Evolutionary conservation across 768 basidiomycete species (phyloP).

Genomic region (Boletus vermiculosoides): DNA sequence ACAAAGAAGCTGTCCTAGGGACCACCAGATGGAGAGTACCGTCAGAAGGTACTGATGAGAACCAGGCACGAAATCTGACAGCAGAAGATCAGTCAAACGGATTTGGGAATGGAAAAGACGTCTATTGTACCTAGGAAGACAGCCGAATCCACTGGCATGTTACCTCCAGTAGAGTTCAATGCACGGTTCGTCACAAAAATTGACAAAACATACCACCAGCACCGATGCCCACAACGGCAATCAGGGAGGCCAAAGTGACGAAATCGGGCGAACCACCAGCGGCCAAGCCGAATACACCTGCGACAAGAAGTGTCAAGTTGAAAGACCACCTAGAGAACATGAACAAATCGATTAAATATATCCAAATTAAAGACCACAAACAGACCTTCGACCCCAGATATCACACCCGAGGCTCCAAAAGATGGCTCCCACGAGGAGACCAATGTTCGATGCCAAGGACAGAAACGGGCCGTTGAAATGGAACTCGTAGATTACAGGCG

Average conservation of each 20-base stretch:
- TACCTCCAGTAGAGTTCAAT: slow-evolving; percentile 32
- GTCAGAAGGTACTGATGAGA: slow-evolving; percentile 60
- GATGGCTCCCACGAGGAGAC: slow-evolving; percentile 50
- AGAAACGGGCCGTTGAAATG: slow-evolving; percentile 46
- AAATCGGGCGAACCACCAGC: slow-evolving; percentile 49
- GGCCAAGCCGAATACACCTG: slow-evolving; percentile 51
- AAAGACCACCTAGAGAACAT: slow-evolving; percentile 42
- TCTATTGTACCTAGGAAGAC: slow-evolving; percentile 44
- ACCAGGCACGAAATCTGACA: slow-evolving; percentile 48
- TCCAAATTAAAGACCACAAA: background rate
- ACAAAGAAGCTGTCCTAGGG: slow-evolving; percentile 51
- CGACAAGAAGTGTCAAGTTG: slow-evolving; percentile 54
- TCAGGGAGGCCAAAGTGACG: slow-evolving; percentile 45
- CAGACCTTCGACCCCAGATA: slow-evolving; percentile 49
- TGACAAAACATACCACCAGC: slow-evolving; percentile 39
- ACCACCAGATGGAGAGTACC: slow-evolving; percentile 59
- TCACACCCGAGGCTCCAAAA: slow-evolving; percentile 51
- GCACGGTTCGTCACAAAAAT: background rate
- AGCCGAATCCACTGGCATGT: slow-evolving; percentile 54
- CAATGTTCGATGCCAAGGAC: slow-evolving; percentile 51
- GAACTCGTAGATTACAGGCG: slow-evolving; percentile 50
- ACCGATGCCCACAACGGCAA: slow-evolving; percentile 46
- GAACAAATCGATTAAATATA: background rate
- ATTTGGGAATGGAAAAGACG: background rate
- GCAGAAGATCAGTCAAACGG: slow-evolving; percentile 4